Conservation (phyloP, 768 basidiomycete genomes). For the Pleurotus cornucopiae region DNA sequence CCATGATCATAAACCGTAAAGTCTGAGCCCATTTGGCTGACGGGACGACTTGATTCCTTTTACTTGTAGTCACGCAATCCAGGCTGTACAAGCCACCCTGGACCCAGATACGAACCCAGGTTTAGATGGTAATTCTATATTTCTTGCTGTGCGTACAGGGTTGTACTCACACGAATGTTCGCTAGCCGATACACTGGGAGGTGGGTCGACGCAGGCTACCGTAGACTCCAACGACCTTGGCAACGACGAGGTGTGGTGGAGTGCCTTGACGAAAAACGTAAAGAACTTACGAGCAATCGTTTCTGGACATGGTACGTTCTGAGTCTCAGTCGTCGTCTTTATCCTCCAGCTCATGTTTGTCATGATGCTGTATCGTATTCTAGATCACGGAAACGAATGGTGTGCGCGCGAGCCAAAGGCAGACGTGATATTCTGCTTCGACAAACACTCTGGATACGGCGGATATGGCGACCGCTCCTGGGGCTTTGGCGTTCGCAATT, state of each 20-base stretch:
- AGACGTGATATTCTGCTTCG: conserved; percentile 69
- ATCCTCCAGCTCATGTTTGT: neutral
- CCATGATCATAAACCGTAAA: neutral
- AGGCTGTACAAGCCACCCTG: conserved; percentile 30
- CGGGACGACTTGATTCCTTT: too few relatives aligned
- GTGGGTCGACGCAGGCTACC: conserved; percentile 62
- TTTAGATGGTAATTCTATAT: conserved; percentile 29
- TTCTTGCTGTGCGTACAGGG: neutral
- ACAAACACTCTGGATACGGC: conserved; percentile 78
- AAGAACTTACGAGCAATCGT: conserved; percentile 65
- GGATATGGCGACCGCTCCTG: conserved; percentile 51
- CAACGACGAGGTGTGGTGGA: conserved; percentile 61
- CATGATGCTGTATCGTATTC: neutral
- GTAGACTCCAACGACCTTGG: conserved; percentile 28
- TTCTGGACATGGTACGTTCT: conserved; percentile 60
- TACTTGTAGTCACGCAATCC: conserved; percentile 28
- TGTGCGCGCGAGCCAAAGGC: conserved; percentile 63
- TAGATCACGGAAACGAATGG: conserved; percentile 81
- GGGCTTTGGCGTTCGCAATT: conserved; percentile 64
- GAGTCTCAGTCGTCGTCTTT: neutral
- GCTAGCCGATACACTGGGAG: conserved; percentile 47
- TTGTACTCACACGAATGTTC: neutral
- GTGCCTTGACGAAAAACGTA: conserved; percentile 50
- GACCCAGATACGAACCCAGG: conserved; percentile 35
- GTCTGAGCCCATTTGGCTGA: neutral